A percentile compares a stretch with the other conserved stretches of the same genome.
phyloP scores from a whole-genome alignment of 345 rosid species.

The Cardamine occulta region DNA sequence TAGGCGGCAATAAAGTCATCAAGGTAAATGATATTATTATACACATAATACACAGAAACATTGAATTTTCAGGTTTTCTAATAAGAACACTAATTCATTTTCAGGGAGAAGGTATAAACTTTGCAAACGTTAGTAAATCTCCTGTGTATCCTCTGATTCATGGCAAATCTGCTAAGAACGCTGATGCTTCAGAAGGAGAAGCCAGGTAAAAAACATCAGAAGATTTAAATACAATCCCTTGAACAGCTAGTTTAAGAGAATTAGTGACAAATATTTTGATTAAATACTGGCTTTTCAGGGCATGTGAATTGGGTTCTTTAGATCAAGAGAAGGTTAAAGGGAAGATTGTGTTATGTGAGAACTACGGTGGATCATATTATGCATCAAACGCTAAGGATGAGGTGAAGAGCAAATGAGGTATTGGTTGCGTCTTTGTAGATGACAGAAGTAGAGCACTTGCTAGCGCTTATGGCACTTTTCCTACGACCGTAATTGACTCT shows the following conservation, averaged over 20 bases:
- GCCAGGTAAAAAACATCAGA: constrained; percentile 53
- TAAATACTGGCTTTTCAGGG: constrained; percentile 58
- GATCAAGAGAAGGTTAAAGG: constrained; percentile 58
- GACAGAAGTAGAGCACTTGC: constrained; percentile 54
- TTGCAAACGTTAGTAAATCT: constrained; percentile 51
- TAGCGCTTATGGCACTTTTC: constrained; percentile 52
- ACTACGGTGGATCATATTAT: constrained; percentile 34
- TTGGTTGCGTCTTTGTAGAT: constrained; percentile 58
- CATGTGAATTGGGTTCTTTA: constrained; percentile 54
- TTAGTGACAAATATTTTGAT: background rate
- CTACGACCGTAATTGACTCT: constrained; percentile 54
- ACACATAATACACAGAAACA: background rate
- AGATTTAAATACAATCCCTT: background rate
- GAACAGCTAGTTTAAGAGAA: background rate
- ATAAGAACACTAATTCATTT: background rate
- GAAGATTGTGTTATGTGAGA: constrained; percentile 70
- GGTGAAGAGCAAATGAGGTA: constrained; percentile 59
- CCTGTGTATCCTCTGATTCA: constrained; percentile 63
- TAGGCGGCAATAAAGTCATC: constrained; percentile 63
- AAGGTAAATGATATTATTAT: constrained; percentile 49
- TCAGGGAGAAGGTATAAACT: constrained; percentile 83
- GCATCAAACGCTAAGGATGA: constrained; percentile 40
- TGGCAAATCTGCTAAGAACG: constrained; percentile 59
- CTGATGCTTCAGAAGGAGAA: constrained; percentile 40
- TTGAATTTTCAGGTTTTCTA: background rate